Evolutionary conservation across 129 eudicot species (phyloP).

Genomic region (carrot (Daucus carota)): DH1_v3.0 NC_030386.2:26513001-26513500

Average conservation of each 20-base stretch:
- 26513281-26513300: conserved; percentile 40
- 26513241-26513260: conserved; percentile 36
- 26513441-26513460: conserved; percentile 14
- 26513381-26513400: conserved; percentile 6
- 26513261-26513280: conserved; percentile 36
- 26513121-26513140: conserved; percentile 41
- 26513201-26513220: conserved; percentile 33
- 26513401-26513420: conserved; percentile 9
- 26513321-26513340: conserved; percentile 32
- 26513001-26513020: background rate
- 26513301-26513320: conserved; percentile 40
- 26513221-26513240: conserved; percentile 34
- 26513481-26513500: conserved; percentile 28
- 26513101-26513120: conserved; percentile 53
- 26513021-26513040: background rate
- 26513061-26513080: background rate
- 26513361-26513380: conserved; percentile 49
- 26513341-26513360: conserved; percentile 39
- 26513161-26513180: conserved; percentile 34
- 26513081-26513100: conserved; percentile 40
- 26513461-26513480: conserved; percentile 28
- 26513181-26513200: conserved; percentile 31
- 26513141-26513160: conserved; percentile 26
- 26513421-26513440: conserved; percentile 13
- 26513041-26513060: background rate